Base-by-base conservation (phyloP, 169 alveolate genomes). In the Cyclospora cayetanensis region DNA sequence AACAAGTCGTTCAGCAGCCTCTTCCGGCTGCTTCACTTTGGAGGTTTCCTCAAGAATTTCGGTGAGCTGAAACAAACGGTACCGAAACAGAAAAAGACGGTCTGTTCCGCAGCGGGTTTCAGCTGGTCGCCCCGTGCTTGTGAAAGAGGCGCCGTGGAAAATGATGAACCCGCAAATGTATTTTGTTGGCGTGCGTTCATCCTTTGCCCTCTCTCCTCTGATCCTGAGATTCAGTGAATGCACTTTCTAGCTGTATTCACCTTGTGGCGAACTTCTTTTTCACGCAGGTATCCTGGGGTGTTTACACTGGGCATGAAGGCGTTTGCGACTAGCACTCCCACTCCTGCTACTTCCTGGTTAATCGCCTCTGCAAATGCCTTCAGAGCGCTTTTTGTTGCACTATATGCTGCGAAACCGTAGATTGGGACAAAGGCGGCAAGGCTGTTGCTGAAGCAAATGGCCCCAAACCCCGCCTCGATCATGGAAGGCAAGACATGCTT, bases 351-450 rank as follows among this genome's bases (percentile, higher is more conserved):
- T 84, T 91, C 94, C 27, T 91, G 94, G 43, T 91, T 90, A n/a
- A 91, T 43, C 37, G 79, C 90, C 37, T 84, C 79, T 20, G 91
- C 82, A 63, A 91, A 76, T 9, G 94, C 89, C 27, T 27, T 37
- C 43, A 91, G 70, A 20, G 92, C 94, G 22, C 84, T 74, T 22
- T 91, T 91, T 42, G 94, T 85, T 20, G 92, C 93, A 25, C 92
- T 55, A 83, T 91, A 91, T 50, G 74, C 83, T 0, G 94, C 35
- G 39, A 85, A 34, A 0, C 94, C 94, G 68, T 91, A 91, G 27
- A 91, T 85, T 50, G 94, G 94, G 42, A 79, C 90, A 29, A 83
- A 55, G 5, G 93, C 84, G 11, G 92, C 92, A 20, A 84, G 35
- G 84, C 92, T 91, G 52, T 85, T 91, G 37, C 65, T 83, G 90